Evolutionary conservation across 1,139 yeast species (phyloP), one percentile per base, ranked within the genome.

Genomic region (Meyerozyma guilliermondii): DNA sequence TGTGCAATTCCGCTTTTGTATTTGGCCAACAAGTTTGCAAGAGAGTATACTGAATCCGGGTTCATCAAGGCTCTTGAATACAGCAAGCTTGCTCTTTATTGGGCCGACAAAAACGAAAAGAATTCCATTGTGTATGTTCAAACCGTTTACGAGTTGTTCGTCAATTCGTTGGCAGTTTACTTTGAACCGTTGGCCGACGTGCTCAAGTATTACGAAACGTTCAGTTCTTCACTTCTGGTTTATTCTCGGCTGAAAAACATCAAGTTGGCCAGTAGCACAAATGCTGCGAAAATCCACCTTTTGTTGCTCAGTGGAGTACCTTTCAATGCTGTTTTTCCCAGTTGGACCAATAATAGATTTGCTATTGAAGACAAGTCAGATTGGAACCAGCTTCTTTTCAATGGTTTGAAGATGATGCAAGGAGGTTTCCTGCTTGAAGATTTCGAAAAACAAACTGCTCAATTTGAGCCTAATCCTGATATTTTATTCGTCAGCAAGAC

Each of bases 181-280:
- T 58, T 71, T 38, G 80, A 76, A 42, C 76, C 81, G 2, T 44
- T 66, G 33, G 53, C 60, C 3, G 68, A 65, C 29, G 59, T 78
- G 5, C 48, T 67, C 39, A 64, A 65, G 39, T 61, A 62, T 39
- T 59, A 58, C 43, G 69, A 65, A 38, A 42, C 58, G 5, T 62
- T 54, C 40, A 47, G 62, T 11, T 43, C 54, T 7, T 49, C 59
- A 7, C 43, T 55, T 14, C 49, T 52, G 43, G 44, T 56, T 9
- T 50, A 51, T 45, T 47, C 49, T 29, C 41, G 48, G 13, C 11
- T 49, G 23, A 45, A 47, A 1, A 44, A 43, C 5, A 34, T 45
- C 5, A 38, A 50, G 3, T 39, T 50, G 38, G 50, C 50, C 34
- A 43, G 49, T 39, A 46, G 52, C 4, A 46, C 54, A 10, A 56